Conservation (phyloP, 139 green algal genomes). For the Chlorella sp. region DNA sequence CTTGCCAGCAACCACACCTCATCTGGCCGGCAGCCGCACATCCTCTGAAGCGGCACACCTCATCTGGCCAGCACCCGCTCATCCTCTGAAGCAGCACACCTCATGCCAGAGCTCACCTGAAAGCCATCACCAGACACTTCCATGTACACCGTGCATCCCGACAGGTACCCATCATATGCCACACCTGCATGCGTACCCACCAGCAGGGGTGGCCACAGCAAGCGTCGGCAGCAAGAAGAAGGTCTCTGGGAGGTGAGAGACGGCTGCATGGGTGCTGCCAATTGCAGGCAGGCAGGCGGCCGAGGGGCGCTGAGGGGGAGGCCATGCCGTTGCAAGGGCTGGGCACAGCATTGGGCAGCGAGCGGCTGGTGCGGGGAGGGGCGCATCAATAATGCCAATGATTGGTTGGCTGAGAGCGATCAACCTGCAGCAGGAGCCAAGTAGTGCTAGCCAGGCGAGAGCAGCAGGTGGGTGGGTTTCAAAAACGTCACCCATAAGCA, state of each 20-base stretch:
- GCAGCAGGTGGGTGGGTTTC: neutral
- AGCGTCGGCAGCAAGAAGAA: too few relatives aligned
- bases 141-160: neutral
- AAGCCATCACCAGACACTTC: neutral
- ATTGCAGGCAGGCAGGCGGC: too few relatives aligned
- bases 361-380: too few relatives aligned
- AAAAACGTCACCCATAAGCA: neutral
- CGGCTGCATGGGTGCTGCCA: too few relatives aligned
- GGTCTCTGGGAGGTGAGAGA: too few relatives aligned
- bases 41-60: neutral
- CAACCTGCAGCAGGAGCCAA: neutral
- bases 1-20: too few relatives aligned
- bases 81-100: neutral
- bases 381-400: too few relatives aligned
- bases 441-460: neutral
- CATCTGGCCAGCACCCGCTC: too few relatives aligned
- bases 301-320: neutral
- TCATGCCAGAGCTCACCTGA: neutral
- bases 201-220: neutral
- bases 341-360: too few relatives aligned
- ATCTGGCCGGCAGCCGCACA: too few relatives aligned
- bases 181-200: neutral
- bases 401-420: too few relatives aligned
- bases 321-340: too few relatives aligned
- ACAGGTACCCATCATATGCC: constrained; percentile 25